Conservation (phyloP, 2,329 filamentous ascomycete species). For the Elsinoe perseae region DNA sequence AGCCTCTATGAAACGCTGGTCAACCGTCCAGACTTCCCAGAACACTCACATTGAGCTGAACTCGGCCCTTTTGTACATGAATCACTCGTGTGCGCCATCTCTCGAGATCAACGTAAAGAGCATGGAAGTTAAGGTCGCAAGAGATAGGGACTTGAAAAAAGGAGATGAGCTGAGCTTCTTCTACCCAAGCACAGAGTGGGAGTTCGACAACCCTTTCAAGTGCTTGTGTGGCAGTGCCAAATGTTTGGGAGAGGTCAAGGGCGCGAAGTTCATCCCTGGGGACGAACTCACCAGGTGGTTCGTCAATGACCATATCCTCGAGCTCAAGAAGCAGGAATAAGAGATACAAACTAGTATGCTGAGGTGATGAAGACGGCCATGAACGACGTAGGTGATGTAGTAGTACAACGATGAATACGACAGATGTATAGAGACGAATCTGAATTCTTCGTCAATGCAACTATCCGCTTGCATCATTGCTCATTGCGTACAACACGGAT, state of each 20-base stretch:
- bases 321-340: constrained; percentile 19
- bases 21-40: constrained; percentile 44
- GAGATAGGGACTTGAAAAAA: constrained; percentile 32
- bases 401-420: background rate
- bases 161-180: constrained; percentile 43
- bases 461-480: too few relatives aligned
- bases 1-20: constrained; percentile 39
- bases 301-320: constrained; percentile 37
- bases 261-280: constrained; percentile 32
- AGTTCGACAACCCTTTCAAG: constrained; percentile 41
- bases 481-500: too few relatives aligned
- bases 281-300: constrained; percentile 33
- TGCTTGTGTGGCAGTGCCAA: constrained; percentile 33
- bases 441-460: too few relatives aligned
- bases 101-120: constrained; percentile 43
- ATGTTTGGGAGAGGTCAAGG: constrained; percentile 35
- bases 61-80: constrained; percentile 50
- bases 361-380: background rate
- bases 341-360: background rate
- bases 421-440: background rate
- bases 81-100: constrained; percentile 48
- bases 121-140: constrained; percentile 22
- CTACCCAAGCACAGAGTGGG: constrained; percentile 44
- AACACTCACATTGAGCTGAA: constrained; percentile 50
- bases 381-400: background rate